phyloP scores from a whole-genome alignment of 129 eudicot species.

The Saposhnikovia divaricata region DNA sequence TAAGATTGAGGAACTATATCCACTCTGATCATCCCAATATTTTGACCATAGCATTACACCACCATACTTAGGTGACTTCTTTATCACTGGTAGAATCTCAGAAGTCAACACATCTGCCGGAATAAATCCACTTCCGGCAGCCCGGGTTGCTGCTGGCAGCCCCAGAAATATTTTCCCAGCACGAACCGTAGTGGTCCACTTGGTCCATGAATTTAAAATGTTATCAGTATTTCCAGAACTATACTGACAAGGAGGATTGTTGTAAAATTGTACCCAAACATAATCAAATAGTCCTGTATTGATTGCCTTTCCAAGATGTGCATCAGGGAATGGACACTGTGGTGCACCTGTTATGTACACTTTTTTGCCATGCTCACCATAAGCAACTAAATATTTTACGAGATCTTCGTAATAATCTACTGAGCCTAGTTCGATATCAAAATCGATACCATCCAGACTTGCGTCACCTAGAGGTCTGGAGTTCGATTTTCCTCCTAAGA shows the following conservation, averaged over 20 bases:
- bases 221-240: background rate
- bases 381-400: background rate
- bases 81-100: constrained; percentile 2
- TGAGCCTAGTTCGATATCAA: background rate
- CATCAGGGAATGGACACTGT: constrained; percentile 10
- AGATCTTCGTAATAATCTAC: constrained; percentile 3
- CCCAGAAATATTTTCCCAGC: constrained; percentile 12
- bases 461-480: constrained; percentile 5
- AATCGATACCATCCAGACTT: background rate
- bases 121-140: constrained; percentile 9
- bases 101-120: constrained; percentile 10
- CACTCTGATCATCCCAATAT: constrained; percentile 14
- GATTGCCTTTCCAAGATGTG: background rate
- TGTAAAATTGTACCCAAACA: constrained; percentile 9
- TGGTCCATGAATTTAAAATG: constrained; percentile 4
- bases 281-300: constrained; percentile 5
- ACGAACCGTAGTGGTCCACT: background rate
- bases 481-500: constrained; percentile 1
- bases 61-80: constrained; percentile 5
- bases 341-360: constrained; percentile 8
- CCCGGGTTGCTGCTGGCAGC: background rate
- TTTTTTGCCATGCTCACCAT: background rate
- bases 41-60: constrained; percentile 16
- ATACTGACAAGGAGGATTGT: constrained; percentile 11
- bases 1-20: constrained; percentile 1